Evolutionary conservation across 768 basidiomycete genomes (phyloP).

Genomic region (Auricularia sp.): DNA sequence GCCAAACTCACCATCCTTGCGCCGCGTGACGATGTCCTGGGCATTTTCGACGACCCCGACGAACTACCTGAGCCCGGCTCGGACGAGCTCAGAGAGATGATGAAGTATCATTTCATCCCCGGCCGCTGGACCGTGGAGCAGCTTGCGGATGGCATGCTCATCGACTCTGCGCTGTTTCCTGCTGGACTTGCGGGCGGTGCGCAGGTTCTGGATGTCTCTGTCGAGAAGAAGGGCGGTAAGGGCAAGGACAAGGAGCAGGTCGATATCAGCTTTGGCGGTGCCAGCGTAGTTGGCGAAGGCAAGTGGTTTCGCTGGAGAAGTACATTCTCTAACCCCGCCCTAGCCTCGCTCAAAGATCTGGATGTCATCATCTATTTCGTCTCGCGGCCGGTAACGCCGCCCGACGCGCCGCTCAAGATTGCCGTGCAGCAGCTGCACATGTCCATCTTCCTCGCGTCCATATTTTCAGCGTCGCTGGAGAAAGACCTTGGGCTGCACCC

Average conservation of each 20-base stretch:
- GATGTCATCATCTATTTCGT: conserved; percentile 85
- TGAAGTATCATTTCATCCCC: conserved; percentile 89
- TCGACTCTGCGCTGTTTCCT: conserved; percentile 72
- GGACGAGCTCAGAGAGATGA: conserved; percentile 56
- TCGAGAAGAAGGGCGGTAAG: conserved; percentile 41
- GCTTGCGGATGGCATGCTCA: conserved; percentile 59
- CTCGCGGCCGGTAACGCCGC: conserved; percentile 73
- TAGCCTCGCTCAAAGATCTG: conserved; percentile 28
- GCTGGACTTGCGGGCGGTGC: conserved; percentile 55
- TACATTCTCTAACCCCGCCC: neutral
- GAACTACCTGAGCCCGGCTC: conserved; percentile 57
- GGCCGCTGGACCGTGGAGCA: conserved; percentile 65
- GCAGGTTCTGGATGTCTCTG: conserved; percentile 63
- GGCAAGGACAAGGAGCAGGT: conserved; percentile 22
- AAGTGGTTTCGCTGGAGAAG: neutral
- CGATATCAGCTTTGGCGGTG: conserved; percentile 74
- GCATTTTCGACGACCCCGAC: conserved; percentile 36
- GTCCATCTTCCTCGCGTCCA: conserved; percentile 82
- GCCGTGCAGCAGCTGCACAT: conserved; percentile 75
- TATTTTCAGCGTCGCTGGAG: conserved; percentile 79
- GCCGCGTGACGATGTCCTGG: conserved; percentile 76
- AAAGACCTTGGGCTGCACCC: conserved; percentile 54
- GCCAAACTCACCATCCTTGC: conserved; percentile 82
- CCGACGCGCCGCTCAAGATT: conserved; percentile 69
- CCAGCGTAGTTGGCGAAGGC: conserved; percentile 64